Evolutionary conservation across 1,284 basidiomycete genomes (phyloP).

Genomic region (Abortiporus biennis): DNA sequence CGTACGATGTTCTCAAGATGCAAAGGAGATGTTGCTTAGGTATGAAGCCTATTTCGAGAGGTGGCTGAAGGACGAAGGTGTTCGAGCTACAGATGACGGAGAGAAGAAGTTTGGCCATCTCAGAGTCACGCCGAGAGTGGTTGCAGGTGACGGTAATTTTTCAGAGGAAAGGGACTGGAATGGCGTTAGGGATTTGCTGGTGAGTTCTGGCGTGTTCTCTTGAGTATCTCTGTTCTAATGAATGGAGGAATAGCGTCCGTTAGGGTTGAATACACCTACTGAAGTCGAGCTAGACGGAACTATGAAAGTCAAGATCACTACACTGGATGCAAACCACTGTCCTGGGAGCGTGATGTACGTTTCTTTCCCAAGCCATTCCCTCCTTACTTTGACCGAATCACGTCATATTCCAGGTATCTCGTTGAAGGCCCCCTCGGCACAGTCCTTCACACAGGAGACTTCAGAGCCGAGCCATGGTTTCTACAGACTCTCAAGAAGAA

Average conservation of each 20-base stretch:
- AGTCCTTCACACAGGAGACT: conserved; percentile 89
- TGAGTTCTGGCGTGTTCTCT: conserved; percentile 26
- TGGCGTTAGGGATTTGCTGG: conserved; percentile 60
- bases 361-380: neutral
- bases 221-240: no score
- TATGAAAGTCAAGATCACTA: conserved; percentile 65
- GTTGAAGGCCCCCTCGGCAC: conserved; percentile 70
- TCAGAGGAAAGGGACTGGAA: conserved; percentile 36
- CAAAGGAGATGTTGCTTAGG: conserved; percentile 76
- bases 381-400: conserved; percentile 1
- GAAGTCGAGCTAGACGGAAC: conserved; percentile 50
- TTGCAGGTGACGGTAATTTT: conserved; percentile 38
- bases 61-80: conserved; percentile 42
- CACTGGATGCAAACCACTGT: conserved; percentile 92
- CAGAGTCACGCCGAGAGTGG: conserved; percentile 42
- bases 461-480: conserved; percentile 82
- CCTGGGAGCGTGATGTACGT: conserved; percentile 87
- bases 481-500: conserved; percentile 62
- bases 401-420: conserved; percentile 60
- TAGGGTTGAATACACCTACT: conserved; percentile 53
- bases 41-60: conserved; percentile 69
- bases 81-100: conserved; percentile 49
- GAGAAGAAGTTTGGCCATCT: conserved; percentile 64
- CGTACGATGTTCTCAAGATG: conserved; percentile 73
- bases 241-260: no score